These are phyloP conservation scores for Plasmopara muralis DNA, from an alignment of 352 stramenopile genomes.

Conservation along the genomic window DNA sequence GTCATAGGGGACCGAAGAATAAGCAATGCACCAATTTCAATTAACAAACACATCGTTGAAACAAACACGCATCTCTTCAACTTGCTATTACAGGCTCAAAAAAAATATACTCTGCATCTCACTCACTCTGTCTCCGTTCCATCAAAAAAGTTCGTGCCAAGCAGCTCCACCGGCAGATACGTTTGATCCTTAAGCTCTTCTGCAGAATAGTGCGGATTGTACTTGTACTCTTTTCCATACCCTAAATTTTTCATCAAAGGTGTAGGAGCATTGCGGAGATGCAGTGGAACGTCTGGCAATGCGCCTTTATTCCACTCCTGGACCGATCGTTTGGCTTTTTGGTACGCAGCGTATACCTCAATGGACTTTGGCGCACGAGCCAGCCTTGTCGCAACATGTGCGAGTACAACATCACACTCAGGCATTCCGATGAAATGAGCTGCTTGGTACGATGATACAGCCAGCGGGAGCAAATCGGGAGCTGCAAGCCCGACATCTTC, in stretches of 20 bases:
- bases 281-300: slow-evolving; percentile 67
- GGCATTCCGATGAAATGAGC: slow-evolving; percentile 80
- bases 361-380: slow-evolving; percentile 80
- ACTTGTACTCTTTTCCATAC: slow-evolving; percentile 77
- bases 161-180: slow-evolving; percentile 68
- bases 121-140: slow-evolving; percentile 6
- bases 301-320: slow-evolving; percentile 42
- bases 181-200: slow-evolving; percentile 74
- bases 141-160: slow-evolving; percentile 58
- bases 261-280: slow-evolving; percentile 78
- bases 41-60: too few species aligned
- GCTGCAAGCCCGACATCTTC: slow-evolving; percentile 80
- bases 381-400: slow-evolving; percentile 71
- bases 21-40: too few species aligned
- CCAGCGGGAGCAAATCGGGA: slow-evolving; percentile 57
- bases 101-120: neutral
- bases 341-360: slow-evolving; percentile 80
- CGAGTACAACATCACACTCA: slow-evolving; percentile 77
- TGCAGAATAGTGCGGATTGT: slow-evolving; percentile 67
- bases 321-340: slow-evolving; percentile 64
- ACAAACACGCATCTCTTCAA: neutral
- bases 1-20: too few species aligned
- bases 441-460: slow-evolving; percentile 62
- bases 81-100: neutral
- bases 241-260: slow-evolving; percentile 71